Evolutionary conservation across 495 filamentous ascomycete genomes (phyloP).

Genomic region (Penicillium longicatenatum): DNA sequence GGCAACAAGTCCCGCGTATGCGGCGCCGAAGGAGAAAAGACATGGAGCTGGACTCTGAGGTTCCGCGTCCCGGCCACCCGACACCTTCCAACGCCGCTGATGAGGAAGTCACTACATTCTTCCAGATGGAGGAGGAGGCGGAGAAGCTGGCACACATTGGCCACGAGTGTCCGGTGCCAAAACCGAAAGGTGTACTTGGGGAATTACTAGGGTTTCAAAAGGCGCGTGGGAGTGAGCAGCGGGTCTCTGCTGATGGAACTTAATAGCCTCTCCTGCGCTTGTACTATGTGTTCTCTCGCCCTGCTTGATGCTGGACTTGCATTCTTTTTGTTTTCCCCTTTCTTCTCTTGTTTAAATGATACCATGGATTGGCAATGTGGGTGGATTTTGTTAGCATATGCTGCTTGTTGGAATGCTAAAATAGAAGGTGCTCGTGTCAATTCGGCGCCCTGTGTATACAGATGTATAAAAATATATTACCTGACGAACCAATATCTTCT

Average conservation of each 20-base stretch:
- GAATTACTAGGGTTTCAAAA: conserved; percentile 67
- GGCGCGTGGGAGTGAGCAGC: conserved; percentile 17
- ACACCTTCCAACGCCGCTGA: conserved; percentile 30
- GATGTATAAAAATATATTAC: conserved; percentile 4
- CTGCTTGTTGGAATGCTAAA: background rate
- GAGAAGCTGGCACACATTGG: conserved; percentile 34
- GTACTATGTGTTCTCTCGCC: conserved; percentile 4
- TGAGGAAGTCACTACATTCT: conserved; percentile 48
- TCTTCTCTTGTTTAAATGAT: conserved; percentile 31
- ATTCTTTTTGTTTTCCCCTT: conserved; percentile 20
- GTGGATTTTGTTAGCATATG: conserved; percentile 10
- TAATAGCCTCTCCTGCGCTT: conserved; percentile 9
- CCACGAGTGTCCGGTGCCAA: conserved; percentile 78
- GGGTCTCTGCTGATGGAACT: conserved; percentile 15
- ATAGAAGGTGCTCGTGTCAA: conserved; percentile 1
- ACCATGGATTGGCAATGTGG: conserved; percentile 28
- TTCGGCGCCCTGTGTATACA: background rate
- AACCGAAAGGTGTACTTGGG: conserved; percentile 73
- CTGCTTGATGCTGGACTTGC: conserved; percentile 11
- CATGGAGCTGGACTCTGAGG: conserved; percentile 28
- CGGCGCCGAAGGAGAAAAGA: conserved; percentile 39
- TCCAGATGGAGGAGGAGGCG: conserved; percentile 49
- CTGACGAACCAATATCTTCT: background rate
- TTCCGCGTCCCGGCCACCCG: conserved; percentile 17
- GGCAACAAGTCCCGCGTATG: conserved; percentile 42